Base-by-base conservation (phyloP, 2,329 filamentous ascomycete genomes). In the Myotisia sp. region DNA sequence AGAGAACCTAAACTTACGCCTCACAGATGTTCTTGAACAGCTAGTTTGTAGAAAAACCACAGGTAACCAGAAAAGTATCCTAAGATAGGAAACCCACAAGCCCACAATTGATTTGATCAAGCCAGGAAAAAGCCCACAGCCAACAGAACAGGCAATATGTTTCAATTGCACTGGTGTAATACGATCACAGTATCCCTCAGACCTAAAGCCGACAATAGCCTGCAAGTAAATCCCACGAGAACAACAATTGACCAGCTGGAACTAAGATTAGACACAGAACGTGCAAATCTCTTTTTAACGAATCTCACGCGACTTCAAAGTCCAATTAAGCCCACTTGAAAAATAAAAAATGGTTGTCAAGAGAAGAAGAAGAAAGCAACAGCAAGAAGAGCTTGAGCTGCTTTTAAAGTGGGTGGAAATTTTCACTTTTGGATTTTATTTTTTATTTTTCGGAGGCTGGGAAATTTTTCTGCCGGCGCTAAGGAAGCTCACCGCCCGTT, bases 141-240 rank as follows among this genome's bases (percentile, higher is more conserved):
- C 21, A 27, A 26, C 14, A 16, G 23, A 23, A 34, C 32, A 8
- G 24, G 17, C 32, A 34, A 16, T 28, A 30, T 27, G 47, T 51
- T 32, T 51, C 54, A 54, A 58, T 55, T 53, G n/a, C n/a, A 53
- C 55, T 49, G 44, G 49, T 54, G 49, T 55, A 43, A 32, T 32
- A 32, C 19, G 7, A 32, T 18, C 29, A 32, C 12, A 32, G 23
- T 10, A 19, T 28, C 52, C 51, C 52, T 55, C 49, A 59, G 59
- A 55, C 58, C 58, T 57, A 59, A 58, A 56, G 53, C 53, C 41
- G 53, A 53, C 45, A 44, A 53, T 52, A 59, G 56, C 54, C 56
- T 55, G 58, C 55, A 47, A 52, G 45, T 48, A 47, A 50, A 49
- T 52, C 56, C 55, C 56, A 59, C 52, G 53, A 52, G 56, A 52